phyloP scores from a whole-genome alignment of 2,329 filamentous ascomycete species.

The Phoma sp. region DNA sequence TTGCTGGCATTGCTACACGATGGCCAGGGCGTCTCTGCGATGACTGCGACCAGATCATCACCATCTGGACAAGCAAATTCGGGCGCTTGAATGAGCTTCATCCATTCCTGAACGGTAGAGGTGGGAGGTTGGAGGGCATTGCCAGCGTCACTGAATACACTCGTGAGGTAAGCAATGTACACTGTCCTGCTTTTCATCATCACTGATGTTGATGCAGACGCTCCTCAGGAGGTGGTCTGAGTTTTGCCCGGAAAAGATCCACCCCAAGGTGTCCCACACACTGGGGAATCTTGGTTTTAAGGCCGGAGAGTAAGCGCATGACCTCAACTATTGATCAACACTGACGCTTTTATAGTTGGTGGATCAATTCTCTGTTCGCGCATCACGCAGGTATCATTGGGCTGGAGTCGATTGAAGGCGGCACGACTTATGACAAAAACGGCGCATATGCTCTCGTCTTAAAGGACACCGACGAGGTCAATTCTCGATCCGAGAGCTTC shows the following conservation, averaged over 20 bases:
- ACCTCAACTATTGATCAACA: neutral
- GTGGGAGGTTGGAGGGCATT: conserved; percentile 54
- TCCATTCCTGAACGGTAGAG: conserved; percentile 53
- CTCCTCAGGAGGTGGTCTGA: conserved; percentile 45
- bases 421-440: conserved; percentile 51
- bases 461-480: conserved; percentile 50
- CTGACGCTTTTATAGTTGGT: conserved; percentile 51
- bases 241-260: conserved; percentile 40
- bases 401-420: conserved; percentile 49
- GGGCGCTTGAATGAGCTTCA: conserved; percentile 49
- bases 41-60: conserved; percentile 53
- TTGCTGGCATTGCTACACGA: conserved; percentile 55
- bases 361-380: conserved; percentile 58
- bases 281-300: conserved; percentile 54
- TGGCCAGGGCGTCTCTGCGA: conserved; percentile 57
- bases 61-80: conserved; percentile 49
- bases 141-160: conserved; percentile 48
- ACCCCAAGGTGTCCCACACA: conserved; percentile 42
- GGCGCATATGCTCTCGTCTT: conserved; percentile 57
- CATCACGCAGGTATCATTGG: conserved; percentile 58
- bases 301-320: conserved; percentile 53
- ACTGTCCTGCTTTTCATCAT: neutral
- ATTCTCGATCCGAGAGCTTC: conserved; percentile 38
- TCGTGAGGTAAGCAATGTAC: conserved; percentile 40
- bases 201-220: conserved; percentile 27